phyloP scores from a whole-genome alignment of 2,329 filamentous ascomycete genomes.

The Blumeria graminis region DNA sequence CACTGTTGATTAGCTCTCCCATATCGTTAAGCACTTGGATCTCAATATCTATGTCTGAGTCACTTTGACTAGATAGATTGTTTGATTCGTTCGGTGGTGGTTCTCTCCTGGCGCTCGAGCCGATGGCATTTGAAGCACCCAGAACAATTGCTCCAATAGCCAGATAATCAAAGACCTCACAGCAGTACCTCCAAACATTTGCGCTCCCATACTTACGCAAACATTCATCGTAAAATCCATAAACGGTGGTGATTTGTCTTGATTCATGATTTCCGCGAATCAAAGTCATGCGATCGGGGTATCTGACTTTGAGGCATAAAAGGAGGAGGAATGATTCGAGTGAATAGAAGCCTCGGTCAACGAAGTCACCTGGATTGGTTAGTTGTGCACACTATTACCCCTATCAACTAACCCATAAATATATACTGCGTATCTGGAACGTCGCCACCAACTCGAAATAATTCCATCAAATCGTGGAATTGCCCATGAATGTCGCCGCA shows the following conservation, averaged over 20 bases:
- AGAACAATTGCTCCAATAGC: conserved; percentile 87
- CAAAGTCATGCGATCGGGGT: conserved; percentile 88
- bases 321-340: conserved; percentile 91
- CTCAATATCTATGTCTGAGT: conserved; percentile 50
- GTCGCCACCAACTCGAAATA: conserved; percentile 95
- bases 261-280: conserved; percentile 93
- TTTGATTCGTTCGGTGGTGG: conserved; percentile 20
- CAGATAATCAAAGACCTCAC: conserved; percentile 97
- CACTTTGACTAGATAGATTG: conserved; percentile 23
- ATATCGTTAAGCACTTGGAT: conserved; percentile 80
- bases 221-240: conserved; percentile 96
- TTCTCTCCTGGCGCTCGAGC: conserved; percentile 20
- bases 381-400: not conserved
- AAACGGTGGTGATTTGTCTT: conserved; percentile 88
- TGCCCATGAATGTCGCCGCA: conserved; percentile 98
- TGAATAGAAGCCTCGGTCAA: conserved; percentile 94
- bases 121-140: conserved; percentile 50
- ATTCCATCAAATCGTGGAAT: conserved; percentile 97
- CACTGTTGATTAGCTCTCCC: conserved; percentile 53
- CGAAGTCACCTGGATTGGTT: conserved; percentile 51
- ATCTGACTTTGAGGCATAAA: conserved; percentile 87
- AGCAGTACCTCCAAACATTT: conserved; percentile 93
- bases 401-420: conserved; percentile 88
- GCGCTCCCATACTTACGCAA: conserved; percentile 87
- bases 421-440: conserved; percentile 98